Evolutionary conservation across 345 rosid species (phyloP), one percentile per base, ranked within the genome.

Genomic region (Firmiana major): DNA sequence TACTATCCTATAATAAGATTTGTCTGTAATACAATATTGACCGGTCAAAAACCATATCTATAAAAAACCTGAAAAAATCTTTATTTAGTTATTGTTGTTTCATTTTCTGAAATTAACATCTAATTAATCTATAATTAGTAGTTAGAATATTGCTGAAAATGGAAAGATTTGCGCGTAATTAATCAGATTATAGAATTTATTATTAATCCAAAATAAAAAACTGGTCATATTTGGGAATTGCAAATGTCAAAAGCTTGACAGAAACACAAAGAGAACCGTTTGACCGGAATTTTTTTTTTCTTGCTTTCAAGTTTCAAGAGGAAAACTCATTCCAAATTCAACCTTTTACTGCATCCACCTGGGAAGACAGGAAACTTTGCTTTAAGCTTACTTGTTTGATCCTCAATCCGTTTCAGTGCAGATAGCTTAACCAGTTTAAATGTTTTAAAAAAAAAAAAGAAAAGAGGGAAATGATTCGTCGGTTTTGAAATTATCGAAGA

Each of bases 241-340:
- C 22, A 49, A 16, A 48, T 26, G 48, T 49, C 59, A 49, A 28
- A 48, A 28, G 59, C 15, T 49, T 16, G 2, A 48, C 59, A 48
- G 8, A 28, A 45, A 68, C 42, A 0, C 9, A 24, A 70, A 31
- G 43, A 26, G 0, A 26, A 19, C 15, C 9, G 60, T 17, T 70
- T 70, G 59, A 71, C 74, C 13, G 60, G 26, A n/a, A n/a, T 31
- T 9, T 28, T 48, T 4, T 0, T 16, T 48, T 49, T 21, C 72
- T 43, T 67, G 7, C 8, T 42, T 26, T 48, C 55, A 24, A 7
- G 22, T 69, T 69, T 69, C 60, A 71, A 71, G 22, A 38, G 31
- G 74, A 49, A 71, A 71, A 51, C 60, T 31, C 58, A 51, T 49
- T 71, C 42, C 60, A 70, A 48, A 21, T 65, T 65, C 49, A 65